A percentile compares a stretch with the other conserved stretches of the same genome.
phyloP scores from a whole-genome alignment of 2,329 filamentous ascomycete species.

The Fusarium pilosicola region DNA sequence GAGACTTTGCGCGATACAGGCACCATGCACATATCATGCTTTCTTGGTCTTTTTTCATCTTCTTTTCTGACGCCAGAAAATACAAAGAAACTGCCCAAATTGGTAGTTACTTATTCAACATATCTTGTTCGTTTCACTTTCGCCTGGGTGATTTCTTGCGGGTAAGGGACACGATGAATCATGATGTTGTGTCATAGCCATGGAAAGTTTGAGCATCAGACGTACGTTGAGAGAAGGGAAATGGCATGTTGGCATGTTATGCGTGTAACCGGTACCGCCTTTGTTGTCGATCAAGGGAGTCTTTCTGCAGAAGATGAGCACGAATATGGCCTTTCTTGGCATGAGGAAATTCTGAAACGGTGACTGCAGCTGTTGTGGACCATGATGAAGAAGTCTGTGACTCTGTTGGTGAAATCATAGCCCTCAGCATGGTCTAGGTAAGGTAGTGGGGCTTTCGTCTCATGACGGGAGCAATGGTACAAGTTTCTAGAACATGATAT shows the following conservation, averaged over 20 bases:
- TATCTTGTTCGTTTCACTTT: background rate
- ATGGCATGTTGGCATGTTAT: slow-evolving; percentile 4
- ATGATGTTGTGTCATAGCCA: background rate
- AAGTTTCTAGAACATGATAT: background rate
- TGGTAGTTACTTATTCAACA: slow-evolving; percentile 9
- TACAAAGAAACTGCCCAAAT: slow-evolving; percentile 22
- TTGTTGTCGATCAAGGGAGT: slow-evolving; percentile 6
- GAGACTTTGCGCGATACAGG: slow-evolving; percentile 31
- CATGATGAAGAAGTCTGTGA: background rate
- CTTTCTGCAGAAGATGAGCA: slow-evolving; percentile 11
- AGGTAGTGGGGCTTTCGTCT: background rate
- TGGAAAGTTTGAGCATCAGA: background rate
- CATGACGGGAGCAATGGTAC: background rate
- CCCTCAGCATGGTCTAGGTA: background rate
- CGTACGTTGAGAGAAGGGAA: background rate
- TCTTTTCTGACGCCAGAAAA: slow-evolving; percentile 27
- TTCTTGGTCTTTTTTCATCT: slow-evolving; percentile 29
- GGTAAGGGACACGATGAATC: background rate
- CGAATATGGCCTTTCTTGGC: slow-evolving; percentile 12
- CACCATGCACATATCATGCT: slow-evolving; percentile 33
- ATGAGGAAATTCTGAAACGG: slow-evolving; percentile 1
- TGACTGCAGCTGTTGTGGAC: slow-evolving; percentile 8
- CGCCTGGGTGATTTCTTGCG: background rate
- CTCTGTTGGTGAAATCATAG: background rate
- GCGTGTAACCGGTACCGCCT: slow-evolving; percentile 15